A percentile compares a stretch with the other conserved stretches of the same genome.
phyloP scores from a whole-genome alignment of 2,329 filamentous ascomycete genomes.

The Aspergillus brunneoviolaceus region DNA sequence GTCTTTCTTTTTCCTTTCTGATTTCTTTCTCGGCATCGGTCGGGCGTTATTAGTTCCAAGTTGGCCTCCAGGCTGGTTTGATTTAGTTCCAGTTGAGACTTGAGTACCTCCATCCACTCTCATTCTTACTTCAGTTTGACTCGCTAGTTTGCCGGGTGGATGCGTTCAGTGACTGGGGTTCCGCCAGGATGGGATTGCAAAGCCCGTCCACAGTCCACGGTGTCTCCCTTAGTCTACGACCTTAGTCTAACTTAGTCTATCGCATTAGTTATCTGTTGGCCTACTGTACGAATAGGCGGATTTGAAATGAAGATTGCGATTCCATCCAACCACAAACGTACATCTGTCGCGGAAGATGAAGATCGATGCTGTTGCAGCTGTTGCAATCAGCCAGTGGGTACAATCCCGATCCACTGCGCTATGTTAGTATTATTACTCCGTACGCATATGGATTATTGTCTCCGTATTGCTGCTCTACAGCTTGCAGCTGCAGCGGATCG shows the following conservation, averaged over 20 bases:
- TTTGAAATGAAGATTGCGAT: not conserved
- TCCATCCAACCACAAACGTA: not conserved
- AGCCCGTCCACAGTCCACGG: not conserved
- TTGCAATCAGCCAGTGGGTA: not conserved
- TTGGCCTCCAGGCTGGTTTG: too few species aligned
- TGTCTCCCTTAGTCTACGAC: too few species aligned
- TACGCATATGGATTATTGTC: too few species aligned
- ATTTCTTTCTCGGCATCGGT: not conserved
- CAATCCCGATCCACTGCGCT: too few species aligned
- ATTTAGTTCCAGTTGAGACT: too few species aligned
- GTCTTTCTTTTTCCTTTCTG: not conserved
- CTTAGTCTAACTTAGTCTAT: too few species aligned
- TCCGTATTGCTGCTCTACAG: not conserved
- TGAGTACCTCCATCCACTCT: too few species aligned
- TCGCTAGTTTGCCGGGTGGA: constrained; percentile 5
- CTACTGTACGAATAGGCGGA: too few species aligned
- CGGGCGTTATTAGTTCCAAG: too few species aligned
- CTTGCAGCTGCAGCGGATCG: constrained; percentile 13
- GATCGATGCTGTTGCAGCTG: not conserved
- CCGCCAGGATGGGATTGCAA: constrained; percentile 1
- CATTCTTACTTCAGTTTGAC: not conserved
- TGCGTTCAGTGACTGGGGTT: constrained; percentile 3
- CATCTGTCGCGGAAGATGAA: not conserved
- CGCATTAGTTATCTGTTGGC: too few species aligned
- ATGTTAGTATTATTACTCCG: too few species aligned